phyloP scores from a whole-genome alignment of 331 rosid species.

The Acacia pycnantha region DNA sequence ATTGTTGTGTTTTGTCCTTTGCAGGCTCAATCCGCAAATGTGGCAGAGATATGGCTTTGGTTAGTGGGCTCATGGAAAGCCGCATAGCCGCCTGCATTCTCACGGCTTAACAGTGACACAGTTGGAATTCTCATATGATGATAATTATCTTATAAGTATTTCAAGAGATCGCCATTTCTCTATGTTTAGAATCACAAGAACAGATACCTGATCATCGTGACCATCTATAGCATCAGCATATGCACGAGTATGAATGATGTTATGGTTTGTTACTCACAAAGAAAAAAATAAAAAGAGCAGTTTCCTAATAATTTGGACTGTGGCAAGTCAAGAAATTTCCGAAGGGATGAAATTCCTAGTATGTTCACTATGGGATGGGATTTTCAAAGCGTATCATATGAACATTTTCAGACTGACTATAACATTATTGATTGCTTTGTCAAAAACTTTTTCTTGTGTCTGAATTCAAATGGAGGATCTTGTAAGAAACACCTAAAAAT shows the following conservation, averaged over 20 bases:
- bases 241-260: slow-evolving; percentile 4
- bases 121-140: slow-evolving; percentile 85
- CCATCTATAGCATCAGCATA: background rate
- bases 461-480: background rate
- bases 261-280: background rate
- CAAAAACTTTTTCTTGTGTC: background rate
- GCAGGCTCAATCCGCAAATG: slow-evolving; percentile 89
- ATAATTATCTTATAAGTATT: slow-evolving; percentile 70
- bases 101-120: slow-evolving; percentile 92
- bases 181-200: slow-evolving; percentile 59
- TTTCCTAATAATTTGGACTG: background rate
- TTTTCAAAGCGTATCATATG: background rate
- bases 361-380: background rate
- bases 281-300: background rate
- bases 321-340: background rate
- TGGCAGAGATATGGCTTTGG: slow-evolving; percentile 98
- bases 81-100: slow-evolving; percentile 73
- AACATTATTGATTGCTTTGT: background rate
- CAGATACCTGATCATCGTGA: slow-evolving; percentile 45
- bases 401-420: background rate
- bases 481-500: background rate
- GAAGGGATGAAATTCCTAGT: background rate
- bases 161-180: slow-evolving; percentile 98
- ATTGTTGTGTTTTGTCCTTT: slow-evolving; percentile 15
- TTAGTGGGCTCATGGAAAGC: slow-evolving; percentile 94